Conservation (phyloP, 2,329 filamentous ascomycete species). For the Fusarium graminum region DNA sequence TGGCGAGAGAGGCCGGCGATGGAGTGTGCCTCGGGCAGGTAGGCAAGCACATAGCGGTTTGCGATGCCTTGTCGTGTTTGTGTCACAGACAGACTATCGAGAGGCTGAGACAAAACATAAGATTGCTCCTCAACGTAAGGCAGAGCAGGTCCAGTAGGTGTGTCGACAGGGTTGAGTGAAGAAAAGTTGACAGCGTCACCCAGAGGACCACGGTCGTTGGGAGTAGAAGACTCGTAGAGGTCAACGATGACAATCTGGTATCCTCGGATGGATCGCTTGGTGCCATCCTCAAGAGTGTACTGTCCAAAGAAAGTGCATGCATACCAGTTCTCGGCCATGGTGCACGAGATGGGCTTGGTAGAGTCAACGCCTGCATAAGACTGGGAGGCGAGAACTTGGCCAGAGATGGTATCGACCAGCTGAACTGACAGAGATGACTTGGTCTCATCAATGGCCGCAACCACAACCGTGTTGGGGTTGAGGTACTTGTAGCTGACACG, state of each 20-base stretch:
- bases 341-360: slow-evolving; percentile 78
- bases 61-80: slow-evolving; percentile 94
- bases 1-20: slow-evolving; percentile 84
- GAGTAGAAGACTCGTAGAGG: slow-evolving; percentile 85
- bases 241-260: slow-evolving; percentile 89
- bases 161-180: slow-evolving; percentile 75
- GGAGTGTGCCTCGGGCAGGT: slow-evolving; percentile 77
- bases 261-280: slow-evolving; percentile 75
- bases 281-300: slow-evolving; percentile 68
- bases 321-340: slow-evolving; percentile 95
- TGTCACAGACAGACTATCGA: slow-evolving; percentile 84
- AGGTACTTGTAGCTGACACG: slow-evolving; percentile 98
- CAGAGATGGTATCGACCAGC: slow-evolving; percentile 87
- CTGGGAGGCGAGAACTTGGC: slow-evolving; percentile 79
- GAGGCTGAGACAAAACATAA: slow-evolving; percentile 83
- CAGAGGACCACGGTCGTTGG: slow-evolving; percentile 87
- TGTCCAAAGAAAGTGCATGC: slow-evolving; percentile 82
- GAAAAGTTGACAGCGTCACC: slow-evolving; percentile 80
- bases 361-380: slow-evolving; percentile 81
- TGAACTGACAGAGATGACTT: slow-evolving; percentile 76
- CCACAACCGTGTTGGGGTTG: slow-evolving; percentile 85
- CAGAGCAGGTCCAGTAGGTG: slow-evolving; percentile 67
- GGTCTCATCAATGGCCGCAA: slow-evolving; percentile 75
- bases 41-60: slow-evolving; percentile 82
- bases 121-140: slow-evolving; percentile 85